These are phyloP conservation scores for Candida krabiensis DNA, from an alignment of 805 yeast genomes.

Conservation along the genomic window DNA sequence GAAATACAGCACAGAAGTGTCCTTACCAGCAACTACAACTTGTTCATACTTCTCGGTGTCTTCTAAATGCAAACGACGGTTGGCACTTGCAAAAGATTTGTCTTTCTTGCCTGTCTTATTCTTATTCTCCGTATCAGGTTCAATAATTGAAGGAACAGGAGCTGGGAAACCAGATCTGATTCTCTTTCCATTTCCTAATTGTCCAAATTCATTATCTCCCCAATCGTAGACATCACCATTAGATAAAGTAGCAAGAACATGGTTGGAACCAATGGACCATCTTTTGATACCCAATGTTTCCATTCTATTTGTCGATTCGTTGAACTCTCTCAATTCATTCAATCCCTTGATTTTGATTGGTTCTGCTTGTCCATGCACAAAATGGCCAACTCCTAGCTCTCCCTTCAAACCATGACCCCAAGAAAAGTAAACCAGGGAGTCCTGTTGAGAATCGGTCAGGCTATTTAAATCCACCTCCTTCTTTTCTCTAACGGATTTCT, in stretches of 20 bases:
- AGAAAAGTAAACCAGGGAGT: constrained; percentile 45
- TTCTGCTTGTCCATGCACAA: constrained; percentile 65
- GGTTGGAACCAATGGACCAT: constrained; percentile 66
- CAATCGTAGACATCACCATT: constrained; percentile 70
- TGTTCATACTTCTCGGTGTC: constrained; percentile 43
- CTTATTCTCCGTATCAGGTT: constrained; percentile 39
- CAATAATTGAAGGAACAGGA: constrained; percentile 54
- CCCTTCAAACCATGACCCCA: constrained; percentile 89
- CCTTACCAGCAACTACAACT: constrained; percentile 60
- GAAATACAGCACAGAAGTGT: constrained; percentile 61
- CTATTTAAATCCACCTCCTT: constrained; percentile 15
- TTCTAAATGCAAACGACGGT: constrained; percentile 49
- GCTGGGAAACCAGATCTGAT: constrained; percentile 57
- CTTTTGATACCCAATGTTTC: constrained; percentile 48
- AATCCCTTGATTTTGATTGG: constrained; percentile 61
- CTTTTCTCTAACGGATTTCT: constrained; percentile 25
- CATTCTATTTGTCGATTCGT: constrained; percentile 43
- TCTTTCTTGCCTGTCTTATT: constrained; percentile 25
- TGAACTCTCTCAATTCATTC: constrained; percentile 49
- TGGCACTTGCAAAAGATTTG: no score
- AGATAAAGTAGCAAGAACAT: constrained; percentile 56
- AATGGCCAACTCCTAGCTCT: constrained; percentile 79
- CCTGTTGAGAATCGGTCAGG: constrained; percentile 23
- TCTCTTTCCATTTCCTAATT: constrained; percentile 79
- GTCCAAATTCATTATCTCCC: constrained; percentile 86